These are phyloP conservation scores for Neonectria magnoliae DNA, from an alignment of 2,329 filamentous ascomycete species.

Conservation along the genomic window DNA sequence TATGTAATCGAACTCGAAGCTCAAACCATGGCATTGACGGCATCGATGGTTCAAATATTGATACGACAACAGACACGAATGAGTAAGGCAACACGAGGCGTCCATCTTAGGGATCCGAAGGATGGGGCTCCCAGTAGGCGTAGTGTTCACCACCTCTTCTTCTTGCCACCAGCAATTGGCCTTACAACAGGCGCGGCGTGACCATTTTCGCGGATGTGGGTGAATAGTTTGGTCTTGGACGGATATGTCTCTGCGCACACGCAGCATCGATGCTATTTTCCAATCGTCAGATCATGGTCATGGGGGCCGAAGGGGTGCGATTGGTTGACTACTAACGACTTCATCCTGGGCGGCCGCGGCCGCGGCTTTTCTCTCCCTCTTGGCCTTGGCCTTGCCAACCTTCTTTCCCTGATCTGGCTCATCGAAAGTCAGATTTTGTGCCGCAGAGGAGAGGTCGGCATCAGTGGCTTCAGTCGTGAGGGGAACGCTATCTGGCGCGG, in stretches of 20 bases:
- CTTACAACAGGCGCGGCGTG: slow-evolving; percentile 67
- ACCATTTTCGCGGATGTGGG: slow-evolving; percentile 72
- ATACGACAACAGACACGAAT: neutral
- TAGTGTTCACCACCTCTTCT: slow-evolving; percentile 49
- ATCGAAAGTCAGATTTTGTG: slow-evolving; percentile 41
- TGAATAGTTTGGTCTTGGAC: slow-evolving; percentile 77
- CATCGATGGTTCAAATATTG: neutral
- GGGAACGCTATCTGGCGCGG: neutral
- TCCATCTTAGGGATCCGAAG: neutral
- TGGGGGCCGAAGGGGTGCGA: neutral
- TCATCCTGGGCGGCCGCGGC: slow-evolving; percentile 50
- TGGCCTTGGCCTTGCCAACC: slow-evolving; percentile 61
- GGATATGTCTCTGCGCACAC: slow-evolving; percentile 59
- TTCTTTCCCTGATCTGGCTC: slow-evolving; percentile 49
- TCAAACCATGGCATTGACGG: neutral
- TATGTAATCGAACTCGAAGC: neutral
- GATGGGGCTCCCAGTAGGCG: neutral
- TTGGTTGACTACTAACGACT: slow-evolving; percentile 45
- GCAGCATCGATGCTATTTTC: slow-evolving; percentile 53
- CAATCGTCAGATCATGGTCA: slow-evolving; percentile 1
- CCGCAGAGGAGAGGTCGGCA: slow-evolving; percentile 25
- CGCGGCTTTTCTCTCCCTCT: slow-evolving; percentile 60
- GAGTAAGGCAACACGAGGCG: neutral
- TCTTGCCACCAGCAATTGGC: slow-evolving; percentile 43
- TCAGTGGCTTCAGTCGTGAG: neutral